Evolutionary conservation across 441 rosid genomes (phyloP), one percentile per base, ranked within the genome.

Genomic region (Arabidopsis hybrid): DNA sequence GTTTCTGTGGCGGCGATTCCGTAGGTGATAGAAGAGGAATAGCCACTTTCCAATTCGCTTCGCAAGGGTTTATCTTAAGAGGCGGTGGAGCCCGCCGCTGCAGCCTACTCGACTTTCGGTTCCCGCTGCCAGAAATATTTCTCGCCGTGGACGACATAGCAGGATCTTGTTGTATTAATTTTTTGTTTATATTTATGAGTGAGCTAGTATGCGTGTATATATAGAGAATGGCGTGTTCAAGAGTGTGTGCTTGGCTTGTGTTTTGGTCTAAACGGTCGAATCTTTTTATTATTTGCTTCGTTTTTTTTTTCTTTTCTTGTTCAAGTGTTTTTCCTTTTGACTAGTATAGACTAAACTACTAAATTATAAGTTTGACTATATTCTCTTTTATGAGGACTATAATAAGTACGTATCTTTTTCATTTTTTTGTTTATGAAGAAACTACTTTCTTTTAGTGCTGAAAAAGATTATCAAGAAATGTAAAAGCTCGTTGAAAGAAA

Each of bases 21-120:
- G 90, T 85, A 4, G 99, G 99, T 46, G 99, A 90, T 14, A 94
- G 70, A 73, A 94, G 95, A 4, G 99, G 99, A 63, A 94, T 94
- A 50, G 95, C 91, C 2, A 81, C 89, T 83, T 92, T 92, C 97
- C 97, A 94, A 65, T 51, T 74, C 0, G 87, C 11, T 36, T 77
- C 73, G 0, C 76, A 78, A 10, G 91, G 89, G 63, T 71, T 80
- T 72, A 78, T 55, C 63, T 73, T 73, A n/a, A 94, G 82, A 43
- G 96, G 88, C 1, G 97, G 85, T 58, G 98, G 98, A 2, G 91
- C 93, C 4, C 93, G 91, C 61, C 87, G 85, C 79, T 90, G 95
- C 31, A 93, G 86, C 11, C 95, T 84, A 79, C 95, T 88, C 8
- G 85, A 84, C 45, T 81, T 72, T 29, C 73, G 69, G 16, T 67